phyloP scores from a whole-genome alignment of 306 rosid species.

The Canavalia gladiata region DNA sequence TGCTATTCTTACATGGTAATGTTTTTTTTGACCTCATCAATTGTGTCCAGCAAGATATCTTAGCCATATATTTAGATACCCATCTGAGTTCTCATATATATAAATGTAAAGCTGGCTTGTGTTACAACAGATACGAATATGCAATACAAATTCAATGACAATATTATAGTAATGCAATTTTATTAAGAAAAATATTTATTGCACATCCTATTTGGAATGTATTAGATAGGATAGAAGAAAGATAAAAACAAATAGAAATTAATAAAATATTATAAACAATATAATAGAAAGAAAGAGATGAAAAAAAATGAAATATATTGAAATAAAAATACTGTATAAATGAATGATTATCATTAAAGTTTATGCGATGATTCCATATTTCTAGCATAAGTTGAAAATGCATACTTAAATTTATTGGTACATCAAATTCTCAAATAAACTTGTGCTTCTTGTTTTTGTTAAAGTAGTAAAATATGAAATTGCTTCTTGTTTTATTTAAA shows the following conservation, averaged over 20 bases:
- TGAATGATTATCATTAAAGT: neutral
- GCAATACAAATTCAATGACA: conserved; percentile 8
- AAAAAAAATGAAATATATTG: too few species aligned
- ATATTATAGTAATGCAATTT: neutral
- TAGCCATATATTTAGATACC: neutral
- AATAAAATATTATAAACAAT: too few species aligned
- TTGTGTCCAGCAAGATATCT: neutral
- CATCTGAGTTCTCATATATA: neutral
- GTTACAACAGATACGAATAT: neutral
- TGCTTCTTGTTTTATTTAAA: conserved; percentile 8
- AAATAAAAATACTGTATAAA: too few species aligned
- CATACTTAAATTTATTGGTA: neutral
- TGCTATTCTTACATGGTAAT: neutral
- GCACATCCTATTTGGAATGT: too few species aligned
- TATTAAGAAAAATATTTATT: neutral
- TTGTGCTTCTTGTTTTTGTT: conserved; percentile 12
- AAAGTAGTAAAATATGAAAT: neutral
- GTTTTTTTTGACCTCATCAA: neutral
- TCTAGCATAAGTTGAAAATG: neutral
- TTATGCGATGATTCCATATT: neutral
- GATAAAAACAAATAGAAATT: too few species aligned
- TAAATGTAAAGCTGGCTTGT: neutral
- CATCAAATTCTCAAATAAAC: neutral
- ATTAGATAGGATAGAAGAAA: too few species aligned
- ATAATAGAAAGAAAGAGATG: too few species aligned